A percentile compares a stretch with the other conserved stretches of the same genome.
phyloP scores from a whole-genome alignment of 1,284 basidiomycete genomes.

The Rhodotorula sp. region DNA sequence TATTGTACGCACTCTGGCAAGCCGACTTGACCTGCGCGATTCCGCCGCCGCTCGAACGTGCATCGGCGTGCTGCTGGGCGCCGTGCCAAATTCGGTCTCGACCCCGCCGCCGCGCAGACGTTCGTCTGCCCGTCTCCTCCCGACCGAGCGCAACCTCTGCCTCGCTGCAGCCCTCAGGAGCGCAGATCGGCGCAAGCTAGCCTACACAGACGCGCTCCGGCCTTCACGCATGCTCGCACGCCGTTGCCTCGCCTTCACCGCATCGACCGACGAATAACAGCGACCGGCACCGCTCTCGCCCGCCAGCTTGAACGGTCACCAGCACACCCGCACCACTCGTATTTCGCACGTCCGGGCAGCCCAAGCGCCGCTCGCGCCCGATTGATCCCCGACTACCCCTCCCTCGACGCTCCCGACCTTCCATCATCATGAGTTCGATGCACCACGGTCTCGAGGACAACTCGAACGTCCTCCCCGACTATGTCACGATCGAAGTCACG shows the following conservation, averaged over 20 bases:
- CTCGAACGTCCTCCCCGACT: slow-evolving; percentile 23
- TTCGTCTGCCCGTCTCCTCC: no score
- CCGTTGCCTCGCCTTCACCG: background rate
- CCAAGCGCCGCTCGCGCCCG: no score
- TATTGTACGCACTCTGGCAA: no score
- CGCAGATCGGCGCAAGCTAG: background rate
- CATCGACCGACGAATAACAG: background rate
- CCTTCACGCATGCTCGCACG: background rate
- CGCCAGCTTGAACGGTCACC: background rate
- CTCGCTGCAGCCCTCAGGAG: background rate
- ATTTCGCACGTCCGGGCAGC: no score
- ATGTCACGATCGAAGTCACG: slow-evolving; percentile 18
- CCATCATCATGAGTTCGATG: background rate
- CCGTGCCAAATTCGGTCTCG: no score
- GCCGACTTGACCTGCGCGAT: no score
- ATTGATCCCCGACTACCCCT: no score
- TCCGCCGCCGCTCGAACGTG: no score
- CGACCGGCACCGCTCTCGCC: background rate
- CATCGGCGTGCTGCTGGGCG: no score
- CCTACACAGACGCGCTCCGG: background rate
- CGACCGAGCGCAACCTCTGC: no score
- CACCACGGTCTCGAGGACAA: background rate
- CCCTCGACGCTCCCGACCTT: background rate
- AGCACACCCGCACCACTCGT: background rate
- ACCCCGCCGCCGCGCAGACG: no score